Conservation (phyloP, 345 rosid genomes). For the Salix caprea region DNA sequence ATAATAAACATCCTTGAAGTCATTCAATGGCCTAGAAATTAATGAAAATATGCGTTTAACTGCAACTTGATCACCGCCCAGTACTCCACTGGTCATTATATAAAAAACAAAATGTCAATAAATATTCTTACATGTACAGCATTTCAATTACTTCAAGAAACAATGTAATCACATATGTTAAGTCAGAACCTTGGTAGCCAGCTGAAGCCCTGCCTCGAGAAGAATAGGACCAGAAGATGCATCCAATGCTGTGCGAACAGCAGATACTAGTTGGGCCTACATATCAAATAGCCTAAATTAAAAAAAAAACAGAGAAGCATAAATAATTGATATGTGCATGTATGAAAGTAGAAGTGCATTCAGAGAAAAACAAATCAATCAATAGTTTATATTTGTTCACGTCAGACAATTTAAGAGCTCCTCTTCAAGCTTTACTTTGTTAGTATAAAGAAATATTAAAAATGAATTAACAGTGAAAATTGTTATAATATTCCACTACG, state of each 20-base stretch:
- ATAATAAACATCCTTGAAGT: slow-evolving; percentile 78
- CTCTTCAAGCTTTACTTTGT: too few species aligned
- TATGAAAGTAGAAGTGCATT: background rate
- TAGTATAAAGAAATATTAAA: too few species aligned
- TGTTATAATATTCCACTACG: too few species aligned
- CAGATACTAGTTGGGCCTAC: slow-evolving; percentile 92
- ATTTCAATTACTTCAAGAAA: slow-evolving; percentile 12
- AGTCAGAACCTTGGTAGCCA: slow-evolving; percentile 80
- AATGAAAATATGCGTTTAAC: slow-evolving; percentile 84
- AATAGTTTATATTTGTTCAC: too few species aligned
- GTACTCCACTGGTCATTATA: slow-evolving; percentile 94
- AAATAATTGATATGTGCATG: background rate
- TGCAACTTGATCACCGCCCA: slow-evolving; percentile 86
- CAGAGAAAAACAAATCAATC: too few species aligned
- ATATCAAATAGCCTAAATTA: slow-evolving; percentile 21
- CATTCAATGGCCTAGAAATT: slow-evolving; percentile 81
- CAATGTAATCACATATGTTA: background rate
- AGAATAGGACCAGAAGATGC: slow-evolving; percentile 84
- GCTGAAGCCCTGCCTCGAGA: slow-evolving; percentile 88
- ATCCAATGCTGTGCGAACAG: slow-evolving; percentile 22
- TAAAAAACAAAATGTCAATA: slow-evolving; percentile 37
- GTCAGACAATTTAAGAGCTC: too few species aligned
- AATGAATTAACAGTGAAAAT: too few species aligned
- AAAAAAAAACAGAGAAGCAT: background rate
- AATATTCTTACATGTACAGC: slow-evolving; percentile 8